Evolutionary conservation across 805 yeast genomes (phyloP), one percentile per base, ranked within the genome.

Genomic region (Hanseniaspora clermontiae): DNA sequence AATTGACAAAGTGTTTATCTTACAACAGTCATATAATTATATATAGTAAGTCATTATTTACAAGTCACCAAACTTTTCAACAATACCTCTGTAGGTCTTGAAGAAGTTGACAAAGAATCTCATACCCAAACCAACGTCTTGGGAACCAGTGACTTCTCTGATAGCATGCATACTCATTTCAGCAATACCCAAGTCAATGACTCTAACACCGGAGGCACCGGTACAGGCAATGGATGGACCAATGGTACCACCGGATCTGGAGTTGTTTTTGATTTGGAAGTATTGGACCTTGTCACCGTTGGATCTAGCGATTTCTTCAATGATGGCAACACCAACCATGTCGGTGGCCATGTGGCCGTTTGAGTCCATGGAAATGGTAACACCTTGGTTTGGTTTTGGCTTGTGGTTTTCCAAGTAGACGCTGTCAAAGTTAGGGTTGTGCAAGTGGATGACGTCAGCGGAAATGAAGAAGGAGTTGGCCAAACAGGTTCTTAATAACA

Each of bases 101-200:
- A 78, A 84, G 70, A 84, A 87, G 0, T 84, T 84, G 58, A 72
- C 74, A 73, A 85, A 86, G 69, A 82, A 84, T 65, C 82, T 79
- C 51, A 80, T 77, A 45, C 85, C 95, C 54, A 84, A 73, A 49
- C 87, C 88, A 58, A 85, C 76, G 65, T 87, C 95, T 65, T 81
- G 77, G 20, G 86, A 75, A 43, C 95, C 95, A 34, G 83, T 77
- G 14, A 89, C 77, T 31, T 93, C 95, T 63, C 95, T 77, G 62
- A 87, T 83, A 43, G 88, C 82, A 70, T 87, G 95, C 95, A 87
- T 87, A 2, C 91, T 78, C 62, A 84, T 74, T 70, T 87, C 95
- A 2, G 95, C 81, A 62, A 87, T 83, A 57, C 95, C 95, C 58
- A 86, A 68, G 63, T 87, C 95, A 57, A 85, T 78, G 46, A 91